A percentile compares a stretch with the other conserved stretches of the same genome.
These are phyloP conservation scores for Erythrophleum ivorense DNA, from an alignment of 331 rosid genomes.

Conservation along the genomic window DNA sequence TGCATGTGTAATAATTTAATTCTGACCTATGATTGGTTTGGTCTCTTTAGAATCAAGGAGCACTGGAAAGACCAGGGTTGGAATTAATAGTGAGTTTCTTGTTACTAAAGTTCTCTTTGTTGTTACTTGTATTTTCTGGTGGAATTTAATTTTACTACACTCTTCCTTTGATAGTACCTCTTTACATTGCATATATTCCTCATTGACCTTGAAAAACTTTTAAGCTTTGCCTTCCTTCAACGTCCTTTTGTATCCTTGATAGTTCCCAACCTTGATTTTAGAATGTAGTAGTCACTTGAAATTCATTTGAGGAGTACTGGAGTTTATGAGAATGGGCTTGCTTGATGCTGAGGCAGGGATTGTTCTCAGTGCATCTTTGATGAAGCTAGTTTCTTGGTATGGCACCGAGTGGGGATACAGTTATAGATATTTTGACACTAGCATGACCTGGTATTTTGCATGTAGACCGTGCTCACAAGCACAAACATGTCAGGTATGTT, in stretches of 20 bases:
- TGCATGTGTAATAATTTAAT: conserved; percentile 13
- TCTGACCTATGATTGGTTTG: conserved; percentile 40
- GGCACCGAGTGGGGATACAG: conserved; percentile 99
- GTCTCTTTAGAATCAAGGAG: conserved; percentile 62
- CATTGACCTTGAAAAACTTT: not conserved
- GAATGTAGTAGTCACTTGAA: not conserved
- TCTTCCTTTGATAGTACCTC: not conserved
- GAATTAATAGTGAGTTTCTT: conserved; percentile 77
- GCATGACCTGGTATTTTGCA: not conserved
- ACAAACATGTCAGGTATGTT: not conserved
- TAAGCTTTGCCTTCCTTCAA: conserved; percentile 5
- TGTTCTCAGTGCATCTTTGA: conserved; percentile 68
- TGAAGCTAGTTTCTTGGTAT: conserved; percentile 90
- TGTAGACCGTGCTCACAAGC: not conserved
- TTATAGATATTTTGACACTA: conserved; percentile 42
- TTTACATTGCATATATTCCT: not conserved
- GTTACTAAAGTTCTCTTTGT: conserved; percentile 14
- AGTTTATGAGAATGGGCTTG: not conserved
- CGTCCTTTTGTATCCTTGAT: not conserved
- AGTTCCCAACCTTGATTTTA: not conserved
- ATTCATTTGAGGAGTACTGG: not conserved
- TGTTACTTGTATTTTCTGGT: conserved; percentile 2
- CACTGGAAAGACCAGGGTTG: conserved; percentile 73
- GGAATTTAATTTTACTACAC: not conserved
- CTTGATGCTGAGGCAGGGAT: conserved; percentile 87